phyloP scores from a whole-genome alignment of 805 yeast species.

The Yarrowia sp. region DNA sequence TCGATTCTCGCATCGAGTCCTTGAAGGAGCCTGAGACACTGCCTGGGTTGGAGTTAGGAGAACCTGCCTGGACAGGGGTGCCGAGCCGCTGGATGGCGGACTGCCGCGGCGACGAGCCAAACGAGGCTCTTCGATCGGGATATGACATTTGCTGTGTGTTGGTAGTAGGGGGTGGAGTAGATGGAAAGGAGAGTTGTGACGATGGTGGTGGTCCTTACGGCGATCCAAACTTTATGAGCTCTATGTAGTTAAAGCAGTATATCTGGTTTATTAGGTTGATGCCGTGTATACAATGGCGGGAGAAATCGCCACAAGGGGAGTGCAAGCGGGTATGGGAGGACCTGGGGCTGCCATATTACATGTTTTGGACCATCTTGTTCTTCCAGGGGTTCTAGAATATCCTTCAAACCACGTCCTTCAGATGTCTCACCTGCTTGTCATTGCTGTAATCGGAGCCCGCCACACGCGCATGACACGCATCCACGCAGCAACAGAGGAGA shows the following conservation, averaged over 20 bases:
- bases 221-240: constrained; percentile 33
- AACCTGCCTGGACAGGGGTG: constrained; percentile 24
- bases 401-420: background rate
- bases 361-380: background rate
- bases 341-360: no score
- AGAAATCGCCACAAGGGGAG: no score
- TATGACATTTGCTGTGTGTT: constrained; percentile 16
- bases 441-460: constrained; percentile 26
- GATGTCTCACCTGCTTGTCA: background rate
- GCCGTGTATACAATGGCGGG: constrained; percentile 12
- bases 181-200: background rate
- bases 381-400: background rate
- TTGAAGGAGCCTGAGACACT: constrained; percentile 22
- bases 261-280: constrained; percentile 25
- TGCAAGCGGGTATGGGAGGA: no score
- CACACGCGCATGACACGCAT: constrained; percentile 17
- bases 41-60: constrained; percentile 27
- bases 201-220: constrained; percentile 1
- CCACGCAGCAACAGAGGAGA: constrained; percentile 14
- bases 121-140: constrained; percentile 31
- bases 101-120: constrained; percentile 37
- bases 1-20: constrained; percentile 35
- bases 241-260: background rate
- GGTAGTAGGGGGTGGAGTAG: background rate
- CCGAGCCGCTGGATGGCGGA: constrained; percentile 35